A percentile compares a stretch with the other conserved stretches of the same genome.
Evolutionary conservation across 768 basidiomycete genomes (phyloP).

Genomic region (Boletus sp.): DNA sequence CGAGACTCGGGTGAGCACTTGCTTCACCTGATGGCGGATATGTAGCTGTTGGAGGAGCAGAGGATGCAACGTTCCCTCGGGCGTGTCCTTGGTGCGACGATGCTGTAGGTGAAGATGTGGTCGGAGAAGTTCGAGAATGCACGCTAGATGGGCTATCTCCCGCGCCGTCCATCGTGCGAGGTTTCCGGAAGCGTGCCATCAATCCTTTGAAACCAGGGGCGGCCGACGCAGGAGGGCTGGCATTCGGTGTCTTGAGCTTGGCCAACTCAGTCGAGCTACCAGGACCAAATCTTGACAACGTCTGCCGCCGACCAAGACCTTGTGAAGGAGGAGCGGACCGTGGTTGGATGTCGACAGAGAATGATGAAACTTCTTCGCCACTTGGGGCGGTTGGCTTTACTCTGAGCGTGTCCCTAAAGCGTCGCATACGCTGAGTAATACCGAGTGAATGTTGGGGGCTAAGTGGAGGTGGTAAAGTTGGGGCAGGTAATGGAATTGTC

Average conservation of each 20-base stretch:
- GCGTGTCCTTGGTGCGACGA: conserved; percentile 32
- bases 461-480: conserved; percentile 33
- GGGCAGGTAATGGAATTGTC: conserved; percentile 54
- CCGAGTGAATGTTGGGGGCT: conserved; percentile 43
- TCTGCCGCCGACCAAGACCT: conserved; percentile 45
- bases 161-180: conserved; percentile 28
- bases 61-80: conserved; percentile 32
- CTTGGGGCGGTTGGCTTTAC: conserved; percentile 45
- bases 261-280: conserved; percentile 46
- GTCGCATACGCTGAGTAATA: conserved; percentile 72
- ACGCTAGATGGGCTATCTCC: conserved; percentile 32
- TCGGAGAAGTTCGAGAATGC: conserved; percentile 31
- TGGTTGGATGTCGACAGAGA: conserved; percentile 43
- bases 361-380: conserved; percentile 51
- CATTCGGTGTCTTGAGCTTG: conserved; percentile 52
- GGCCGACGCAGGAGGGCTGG: conserved; percentile 68
- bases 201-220: conserved; percentile 76
- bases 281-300: conserved; percentile 41
- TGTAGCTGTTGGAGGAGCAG: conserved; percentile 15
- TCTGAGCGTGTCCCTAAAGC: conserved; percentile 66
- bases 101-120: conserved; percentile 36
- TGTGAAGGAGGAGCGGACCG: conserved; percentile 28
- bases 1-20: conserved; percentile 22
- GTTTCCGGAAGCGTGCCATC: conserved; percentile 70
- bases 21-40: conserved; percentile 13